Percentiles rank a stretch among this genome's conserved stretches.
phyloP scores from a whole-genome alignment of 192 early-diverging fungal species.

The Umbelopsis vinacea region DNA sequence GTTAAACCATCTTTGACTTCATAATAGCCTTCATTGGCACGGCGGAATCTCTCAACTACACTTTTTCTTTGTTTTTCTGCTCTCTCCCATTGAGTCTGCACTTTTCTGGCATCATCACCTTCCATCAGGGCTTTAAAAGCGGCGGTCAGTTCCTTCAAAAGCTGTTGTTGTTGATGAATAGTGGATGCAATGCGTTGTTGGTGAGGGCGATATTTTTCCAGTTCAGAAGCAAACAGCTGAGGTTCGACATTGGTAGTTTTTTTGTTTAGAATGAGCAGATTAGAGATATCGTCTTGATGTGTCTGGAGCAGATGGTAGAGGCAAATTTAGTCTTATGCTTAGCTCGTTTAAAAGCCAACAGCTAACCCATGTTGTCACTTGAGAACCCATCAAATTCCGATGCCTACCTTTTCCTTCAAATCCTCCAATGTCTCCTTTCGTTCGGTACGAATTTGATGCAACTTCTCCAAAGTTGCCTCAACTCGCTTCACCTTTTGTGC shows the following conservation, averaged over 20 bases:
- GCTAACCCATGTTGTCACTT: not conserved
- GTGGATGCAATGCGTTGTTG: conserved; percentile 75
- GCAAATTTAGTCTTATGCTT: not conserved
- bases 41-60: conserved; percentile 67
- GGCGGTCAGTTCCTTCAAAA: conserved; percentile 75
- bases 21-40: conserved; percentile 69
- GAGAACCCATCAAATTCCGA: not conserved
- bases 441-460: conserved; percentile 74
- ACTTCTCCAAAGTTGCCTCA: conserved; percentile 62
- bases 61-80: conserved; percentile 66
- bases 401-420: conserved; percentile 71
- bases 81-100: conserved; percentile 71
- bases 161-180: conserved; percentile 71
- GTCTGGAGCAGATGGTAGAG: conserved; percentile 42
- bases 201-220: conserved; percentile 88
- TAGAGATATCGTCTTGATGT: conserved; percentile 90
- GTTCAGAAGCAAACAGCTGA: conserved; percentile 87
- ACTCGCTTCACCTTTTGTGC: conserved; percentile 63
- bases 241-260: conserved; percentile 78
- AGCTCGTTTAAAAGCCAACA: not conserved
- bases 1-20: conserved; percentile 60
- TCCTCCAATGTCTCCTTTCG: conserved; percentile 69
- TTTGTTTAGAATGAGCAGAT: conserved; percentile 74
- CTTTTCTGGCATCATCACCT: conserved; percentile 65
- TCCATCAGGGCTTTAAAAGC: conserved; percentile 81